A percentile compares a stretch with the other conserved stretches of the same genome.
Conservation (phyloP, 2,329 filamentous ascomycete species). For the Nemania serpens region DNA sequence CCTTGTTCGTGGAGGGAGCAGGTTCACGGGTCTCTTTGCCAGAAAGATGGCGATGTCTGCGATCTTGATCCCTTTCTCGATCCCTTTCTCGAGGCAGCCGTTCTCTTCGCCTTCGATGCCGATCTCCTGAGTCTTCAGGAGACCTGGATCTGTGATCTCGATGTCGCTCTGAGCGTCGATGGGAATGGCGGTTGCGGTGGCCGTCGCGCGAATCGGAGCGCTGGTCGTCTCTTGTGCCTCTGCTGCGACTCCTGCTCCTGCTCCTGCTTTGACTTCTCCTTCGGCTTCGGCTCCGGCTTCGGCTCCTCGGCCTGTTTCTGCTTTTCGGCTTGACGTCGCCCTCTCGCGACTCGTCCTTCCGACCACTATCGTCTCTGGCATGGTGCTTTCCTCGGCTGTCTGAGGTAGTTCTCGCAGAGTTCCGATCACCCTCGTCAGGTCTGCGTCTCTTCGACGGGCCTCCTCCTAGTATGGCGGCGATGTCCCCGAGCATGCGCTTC, state of each 20-base stretch:
- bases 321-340: conserved; percentile 26
- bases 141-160: conserved; percentile 18
- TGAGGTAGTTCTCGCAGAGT: conserved; percentile 9
- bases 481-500: conserved; percentile 63
- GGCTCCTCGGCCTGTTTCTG: conserved; percentile 33
- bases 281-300: conserved; percentile 32
- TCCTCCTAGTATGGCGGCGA: conserved; percentile 61
- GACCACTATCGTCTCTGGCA: conserved; percentile 26
- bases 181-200: conserved; percentile 14
- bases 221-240: conserved; percentile 36
- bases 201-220: conserved; percentile 20
- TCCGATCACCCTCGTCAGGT: conserved; percentile 33
- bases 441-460: conserved; percentile 47
- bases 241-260: conserved; percentile 32
- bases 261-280: conserved; percentile 33
- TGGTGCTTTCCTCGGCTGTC: conserved; percentile 10
- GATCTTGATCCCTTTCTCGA: conserved; percentile 11
- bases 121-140: conserved; percentile 11
- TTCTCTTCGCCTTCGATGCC: conserved; percentile 19
- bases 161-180: conserved; percentile 19
- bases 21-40: conserved; percentile 1
- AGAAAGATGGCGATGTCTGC: conserved; percentile 1
- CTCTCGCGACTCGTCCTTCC: conserved; percentile 21
- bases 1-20: conserved; percentile 12
- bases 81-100: conserved; percentile 16